These are phyloP conservation scores for Pichia sp. DNA, from an alignment of 1,139 yeast species.

Conservation along the genomic window DNA sequence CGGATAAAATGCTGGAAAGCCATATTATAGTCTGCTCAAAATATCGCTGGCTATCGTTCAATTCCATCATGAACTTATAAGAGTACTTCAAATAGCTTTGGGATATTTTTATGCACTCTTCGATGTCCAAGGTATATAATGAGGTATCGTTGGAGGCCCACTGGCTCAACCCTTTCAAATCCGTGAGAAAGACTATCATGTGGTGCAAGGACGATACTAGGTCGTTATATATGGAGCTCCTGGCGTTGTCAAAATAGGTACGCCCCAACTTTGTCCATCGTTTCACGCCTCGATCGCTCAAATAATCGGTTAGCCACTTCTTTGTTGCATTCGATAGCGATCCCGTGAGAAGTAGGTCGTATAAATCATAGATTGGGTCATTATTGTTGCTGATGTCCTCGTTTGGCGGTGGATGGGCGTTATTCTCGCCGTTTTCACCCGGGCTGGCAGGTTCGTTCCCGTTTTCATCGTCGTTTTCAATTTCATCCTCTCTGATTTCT, in stretches of 20 bases:
- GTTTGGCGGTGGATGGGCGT: not conserved
- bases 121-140: constrained; percentile 30
- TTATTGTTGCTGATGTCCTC: constrained; percentile 10
- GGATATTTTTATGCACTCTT: constrained; percentile 32
- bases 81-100: constrained; percentile 36
- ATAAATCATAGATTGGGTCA: constrained; percentile 37
- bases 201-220: constrained; percentile 59
- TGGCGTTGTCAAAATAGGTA: constrained; percentile 44
- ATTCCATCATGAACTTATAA: constrained; percentile 42
- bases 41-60: constrained; percentile 49
- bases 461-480: not conserved
- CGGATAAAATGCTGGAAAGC: constrained; percentile 35
- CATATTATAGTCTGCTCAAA: constrained; percentile 52
- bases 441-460: constrained; percentile 2
- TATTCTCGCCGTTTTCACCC: not conserved
- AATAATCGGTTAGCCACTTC: constrained; percentile 46
- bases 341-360: constrained; percentile 55
- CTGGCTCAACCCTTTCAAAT: constrained; percentile 43
- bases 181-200: constrained; percentile 44
- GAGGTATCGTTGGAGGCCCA: constrained; percentile 33
- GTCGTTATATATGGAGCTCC: constrained; percentile 45
- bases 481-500: constrained; percentile 25
- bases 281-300: constrained; percentile 68
- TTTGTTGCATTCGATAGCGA: constrained; percentile 45
- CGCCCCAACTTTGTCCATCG: constrained; percentile 53